Evolutionary conservation across 441 rosid genomes (phyloP).

Genomic region (Pelargonium australe): DNA sequence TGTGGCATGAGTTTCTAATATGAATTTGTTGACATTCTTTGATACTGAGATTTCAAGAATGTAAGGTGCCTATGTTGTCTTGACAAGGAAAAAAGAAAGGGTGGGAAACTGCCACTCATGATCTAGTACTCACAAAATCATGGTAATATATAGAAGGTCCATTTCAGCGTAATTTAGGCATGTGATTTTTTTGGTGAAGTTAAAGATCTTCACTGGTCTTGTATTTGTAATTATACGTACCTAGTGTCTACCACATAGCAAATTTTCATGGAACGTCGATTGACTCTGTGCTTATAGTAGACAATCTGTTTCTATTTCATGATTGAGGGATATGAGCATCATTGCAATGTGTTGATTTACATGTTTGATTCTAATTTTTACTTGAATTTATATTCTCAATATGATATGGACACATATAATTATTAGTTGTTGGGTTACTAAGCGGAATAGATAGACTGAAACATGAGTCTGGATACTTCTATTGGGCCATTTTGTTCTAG

Average conservation of each 20-base stretch:
- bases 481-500: not conserved
- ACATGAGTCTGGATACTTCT: not conserved
- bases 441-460: not conserved
- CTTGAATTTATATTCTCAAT: not conserved
- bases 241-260: too few relatives aligned
- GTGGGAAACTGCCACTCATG: too few relatives aligned
- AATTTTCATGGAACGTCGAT: too few relatives aligned
- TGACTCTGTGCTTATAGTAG: too few relatives aligned
- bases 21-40: not conserved
- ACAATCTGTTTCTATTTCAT: not conserved
- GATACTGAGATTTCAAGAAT: not conserved
- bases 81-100: not conserved
- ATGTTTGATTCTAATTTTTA: slow-evolving; percentile 1
- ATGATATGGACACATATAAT: not conserved
- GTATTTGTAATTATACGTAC: too few relatives aligned
- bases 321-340: not conserved
- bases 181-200: too few relatives aligned
- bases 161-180: too few relatives aligned
- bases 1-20: not conserved
- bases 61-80: too few relatives aligned
- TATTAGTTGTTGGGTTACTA: not conserved
- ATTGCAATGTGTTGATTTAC: not conserved
- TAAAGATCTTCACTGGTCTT: too few relatives aligned
- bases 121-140: too few relatives aligned
- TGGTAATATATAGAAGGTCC: too few relatives aligned